These are phyloP conservation scores for Ceratobasidium sp. DNA, from an alignment of 1,284 basidiomycete species.

Conservation along the genomic window DNA sequence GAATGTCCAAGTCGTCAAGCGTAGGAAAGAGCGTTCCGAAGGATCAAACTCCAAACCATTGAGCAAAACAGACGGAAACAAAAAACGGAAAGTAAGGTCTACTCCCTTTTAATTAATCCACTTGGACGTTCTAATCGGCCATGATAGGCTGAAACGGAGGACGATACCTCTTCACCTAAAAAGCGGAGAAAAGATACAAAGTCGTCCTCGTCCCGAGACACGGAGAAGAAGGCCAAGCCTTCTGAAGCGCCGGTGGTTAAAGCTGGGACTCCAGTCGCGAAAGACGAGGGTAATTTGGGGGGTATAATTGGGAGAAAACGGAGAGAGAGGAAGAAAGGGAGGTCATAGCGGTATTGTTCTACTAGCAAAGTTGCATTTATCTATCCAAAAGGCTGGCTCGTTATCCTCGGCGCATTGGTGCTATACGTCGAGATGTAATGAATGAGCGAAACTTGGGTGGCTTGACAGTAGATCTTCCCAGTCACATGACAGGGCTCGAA, in stretches of 20 bases:
- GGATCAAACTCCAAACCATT: conserved; percentile 51
- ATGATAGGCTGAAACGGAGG: conserved; percentile 21
- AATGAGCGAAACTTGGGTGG: no score
- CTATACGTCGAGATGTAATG: no score
- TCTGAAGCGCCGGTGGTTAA: neutral
- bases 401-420: no score
- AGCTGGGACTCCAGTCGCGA: neutral
- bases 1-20: conserved; percentile 87
- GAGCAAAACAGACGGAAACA: conserved; percentile 43
- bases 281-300: conserved; percentile 46
- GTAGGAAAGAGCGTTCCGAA: conserved; percentile 66
- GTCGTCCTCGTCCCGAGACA: neutral
- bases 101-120: neutral
- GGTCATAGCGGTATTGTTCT: no score
- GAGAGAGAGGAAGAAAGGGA: conserved; percentile 50
- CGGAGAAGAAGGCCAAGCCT: conserved; percentile 18
- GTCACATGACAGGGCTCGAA: no score
- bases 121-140: conserved; percentile 5
- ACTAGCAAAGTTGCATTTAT: no score
- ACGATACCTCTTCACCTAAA: conserved; percentile 40
- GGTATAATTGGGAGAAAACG: conserved; percentile 53
- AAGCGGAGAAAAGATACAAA: conserved; percentile 45
- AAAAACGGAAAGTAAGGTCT: conserved; percentile 31
- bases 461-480: no score
- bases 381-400: no score